These are phyloP conservation scores for Lodderomyces margitis DNA, from an alignment of 1,139 yeast species.

Conservation along the genomic window DNA sequence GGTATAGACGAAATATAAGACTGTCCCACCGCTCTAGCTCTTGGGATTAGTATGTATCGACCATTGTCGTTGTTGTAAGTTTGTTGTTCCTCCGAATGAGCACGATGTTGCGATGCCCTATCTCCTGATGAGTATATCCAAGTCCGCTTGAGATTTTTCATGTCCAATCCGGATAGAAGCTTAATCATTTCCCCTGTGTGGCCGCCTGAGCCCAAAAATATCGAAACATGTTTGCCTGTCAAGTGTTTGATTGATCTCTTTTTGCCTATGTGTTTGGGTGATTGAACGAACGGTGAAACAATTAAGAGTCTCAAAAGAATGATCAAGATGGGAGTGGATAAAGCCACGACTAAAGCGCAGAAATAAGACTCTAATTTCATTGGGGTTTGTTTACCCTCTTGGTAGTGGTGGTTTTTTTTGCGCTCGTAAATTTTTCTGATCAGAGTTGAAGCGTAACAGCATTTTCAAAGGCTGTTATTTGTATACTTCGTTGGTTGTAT, in stretches of 20 bases:
- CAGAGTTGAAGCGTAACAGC: too few species aligned
- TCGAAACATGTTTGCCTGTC: conserved; percentile 38
- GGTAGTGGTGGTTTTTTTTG: neutral
- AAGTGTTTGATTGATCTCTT: conserved; percentile 4
- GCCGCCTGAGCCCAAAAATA: conserved; percentile 80
- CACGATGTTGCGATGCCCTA: conserved; percentile 50
- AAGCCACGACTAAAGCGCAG: conserved; percentile 4
- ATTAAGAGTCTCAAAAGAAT: conserved; percentile 13
- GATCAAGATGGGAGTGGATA: conserved; percentile 4
- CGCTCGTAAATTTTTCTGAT: too few species aligned
- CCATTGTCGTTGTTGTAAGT: conserved; percentile 10
- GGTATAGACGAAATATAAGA: conserved; percentile 48
- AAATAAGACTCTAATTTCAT: conserved; percentile 7
- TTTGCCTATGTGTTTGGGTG: conserved; percentile 8
- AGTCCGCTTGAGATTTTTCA: conserved; percentile 30
- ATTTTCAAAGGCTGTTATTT: too few species aligned
- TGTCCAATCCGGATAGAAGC: conserved; percentile 42
- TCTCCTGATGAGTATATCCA: conserved; percentile 61
- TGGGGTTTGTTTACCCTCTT: neutral
- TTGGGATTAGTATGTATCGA: conserved; percentile 43
- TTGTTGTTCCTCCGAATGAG: conserved; percentile 31
- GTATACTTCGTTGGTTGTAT: too few species aligned
- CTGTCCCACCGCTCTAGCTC: conserved; percentile 83
- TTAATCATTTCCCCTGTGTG: conserved; percentile 95
- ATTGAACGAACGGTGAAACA: conserved; percentile 27